Evolutionary conservation across 2,329 filamentous ascomycete species (phyloP).

Genomic region (Penicillium vulpinum): DNA sequence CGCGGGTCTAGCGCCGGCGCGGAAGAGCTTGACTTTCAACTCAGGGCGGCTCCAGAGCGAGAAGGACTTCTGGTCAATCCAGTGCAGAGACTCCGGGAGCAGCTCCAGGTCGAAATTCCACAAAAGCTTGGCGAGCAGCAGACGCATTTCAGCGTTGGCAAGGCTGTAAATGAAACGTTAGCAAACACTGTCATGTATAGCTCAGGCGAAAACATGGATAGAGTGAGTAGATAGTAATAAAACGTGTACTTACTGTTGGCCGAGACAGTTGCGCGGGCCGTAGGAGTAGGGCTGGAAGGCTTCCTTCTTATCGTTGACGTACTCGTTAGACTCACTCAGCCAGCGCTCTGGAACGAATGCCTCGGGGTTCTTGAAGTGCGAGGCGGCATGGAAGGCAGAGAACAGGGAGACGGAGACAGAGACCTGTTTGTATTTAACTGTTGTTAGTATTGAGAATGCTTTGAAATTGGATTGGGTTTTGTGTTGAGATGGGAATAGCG

Average conservation of each 20-base stretch:
- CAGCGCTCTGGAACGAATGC: slow-evolving; percentile 35
- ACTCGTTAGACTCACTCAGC: slow-evolving; percentile 23
- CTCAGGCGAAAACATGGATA: background rate
- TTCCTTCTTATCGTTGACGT: slow-evolving; percentile 33
- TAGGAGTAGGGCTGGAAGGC: slow-evolving; percentile 33
- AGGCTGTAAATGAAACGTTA: slow-evolving; percentile 23
- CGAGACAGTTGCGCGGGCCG: slow-evolving; percentile 34
- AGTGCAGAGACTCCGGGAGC: slow-evolving; percentile 25
- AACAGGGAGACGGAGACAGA: slow-evolving; percentile 18
- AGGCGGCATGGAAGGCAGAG: slow-evolving; percentile 10
- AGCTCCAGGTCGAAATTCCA: slow-evolving; percentile 43
- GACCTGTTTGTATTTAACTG: background rate
- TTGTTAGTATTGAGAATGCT: background rate
- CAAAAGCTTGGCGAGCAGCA: slow-evolving; percentile 40
- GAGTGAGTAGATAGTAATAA: background rate
- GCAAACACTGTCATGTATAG: background rate
- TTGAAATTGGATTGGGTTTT: background rate
- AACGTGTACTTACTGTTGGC: slow-evolving; percentile 20
- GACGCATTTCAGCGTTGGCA: slow-evolving; percentile 40
- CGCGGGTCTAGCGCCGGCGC: background rate
- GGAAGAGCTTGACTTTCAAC: slow-evolving; percentile 33
- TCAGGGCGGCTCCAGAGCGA: slow-evolving; percentile 41
- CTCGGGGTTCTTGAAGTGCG: slow-evolving; percentile 23
- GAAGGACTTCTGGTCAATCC: slow-evolving; percentile 34
- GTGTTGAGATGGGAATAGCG: background rate